A percentile compares a stretch with the other conserved stretches of the same genome.
Evolutionary conservation across 805 yeast species (phyloP).

Genomic region (Diddensiella santjacobensis): DNA sequence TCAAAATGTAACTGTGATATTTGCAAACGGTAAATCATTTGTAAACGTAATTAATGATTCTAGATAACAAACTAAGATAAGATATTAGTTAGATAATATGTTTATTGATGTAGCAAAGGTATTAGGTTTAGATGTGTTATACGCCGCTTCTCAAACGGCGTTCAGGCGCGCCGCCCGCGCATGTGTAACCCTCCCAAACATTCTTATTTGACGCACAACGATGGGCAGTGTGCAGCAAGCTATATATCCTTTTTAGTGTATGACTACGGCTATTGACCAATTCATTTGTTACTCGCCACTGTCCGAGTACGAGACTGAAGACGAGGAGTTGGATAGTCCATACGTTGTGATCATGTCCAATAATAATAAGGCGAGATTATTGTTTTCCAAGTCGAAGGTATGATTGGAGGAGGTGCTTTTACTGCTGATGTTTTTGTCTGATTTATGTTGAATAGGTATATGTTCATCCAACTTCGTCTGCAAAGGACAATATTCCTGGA

Average conservation of each 20-base stretch:
- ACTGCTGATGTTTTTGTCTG: not conserved
- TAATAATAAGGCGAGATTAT: slow-evolving; percentile 27
- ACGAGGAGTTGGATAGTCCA: slow-evolving; percentile 1
- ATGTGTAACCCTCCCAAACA: too few species aligned
- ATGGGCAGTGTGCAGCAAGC: not conserved
- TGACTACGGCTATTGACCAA: slow-evolving; percentile 4
- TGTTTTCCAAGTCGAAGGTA: slow-evolving; percentile 39
- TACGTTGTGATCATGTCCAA: slow-evolving; percentile 9
- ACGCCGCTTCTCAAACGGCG: too few species aligned
- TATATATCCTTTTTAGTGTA: not conserved
- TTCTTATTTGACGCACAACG: too few species aligned
- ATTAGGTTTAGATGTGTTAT: too few species aligned
- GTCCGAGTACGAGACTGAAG: slow-evolving; percentile 1
- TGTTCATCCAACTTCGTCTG: slow-evolving; percentile 73
- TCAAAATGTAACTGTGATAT: too few species aligned
- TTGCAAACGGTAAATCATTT: too few species aligned
- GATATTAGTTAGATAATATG: too few species aligned
- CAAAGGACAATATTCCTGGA: slow-evolving; percentile 78
- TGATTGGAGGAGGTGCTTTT: not conserved
- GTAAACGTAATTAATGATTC: too few species aligned
- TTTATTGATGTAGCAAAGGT: too few species aligned
- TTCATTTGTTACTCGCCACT: not conserved
- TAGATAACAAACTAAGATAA: too few species aligned
- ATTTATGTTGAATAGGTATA: slow-evolving; percentile 49
- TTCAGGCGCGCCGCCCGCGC: too few species aligned